These are phyloP conservation scores for Medicago arabica DNA, from an alignment of 306 rosid genomes.

Conservation along the genomic window DNA sequence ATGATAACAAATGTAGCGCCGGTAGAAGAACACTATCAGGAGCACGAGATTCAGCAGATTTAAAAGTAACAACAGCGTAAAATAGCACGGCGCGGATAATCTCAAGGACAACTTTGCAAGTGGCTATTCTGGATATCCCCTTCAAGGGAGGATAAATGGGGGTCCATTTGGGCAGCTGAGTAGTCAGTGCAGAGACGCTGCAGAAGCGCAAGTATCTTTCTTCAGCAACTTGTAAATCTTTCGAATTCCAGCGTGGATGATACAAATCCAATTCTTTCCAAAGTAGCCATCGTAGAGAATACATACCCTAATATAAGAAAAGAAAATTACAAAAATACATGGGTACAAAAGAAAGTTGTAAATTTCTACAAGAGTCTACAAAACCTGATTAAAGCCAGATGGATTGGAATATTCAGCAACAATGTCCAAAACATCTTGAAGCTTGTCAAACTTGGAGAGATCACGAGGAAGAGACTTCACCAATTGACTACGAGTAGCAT, in stretches of 20 bases:
- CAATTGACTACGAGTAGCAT: slow-evolving; percentile 91
- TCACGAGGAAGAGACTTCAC: slow-evolving; percentile 95
- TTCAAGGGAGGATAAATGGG: slow-evolving; percentile 76
- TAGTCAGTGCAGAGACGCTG: slow-evolving; percentile 65
- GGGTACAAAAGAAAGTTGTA: slow-evolving; percentile 22
- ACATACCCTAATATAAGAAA: slow-evolving; percentile 71
- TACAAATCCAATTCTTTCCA: slow-evolving; percentile 95
- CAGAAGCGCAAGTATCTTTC: slow-evolving; percentile 89
- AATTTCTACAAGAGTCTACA: slow-evolving; percentile 1
- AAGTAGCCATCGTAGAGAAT: slow-evolving; percentile 76
- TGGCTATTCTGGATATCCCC: slow-evolving; percentile 81
- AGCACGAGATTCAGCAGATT: slow-evolving; percentile 79
- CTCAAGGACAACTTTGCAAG: slow-evolving; percentile 81
- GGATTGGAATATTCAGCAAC: slow-evolving; percentile 83
- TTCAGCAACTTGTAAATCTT: slow-evolving; percentile 95
- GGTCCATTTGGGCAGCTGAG: slow-evolving; percentile 86
- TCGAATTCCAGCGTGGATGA: slow-evolving; percentile 93
- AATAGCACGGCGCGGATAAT: slow-evolving; percentile 82
- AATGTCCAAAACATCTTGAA: slow-evolving; percentile 72
- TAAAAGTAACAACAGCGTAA: slow-evolving; percentile 77
- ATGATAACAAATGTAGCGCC: slow-evolving; percentile 84
- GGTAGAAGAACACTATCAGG: slow-evolving; percentile 82
- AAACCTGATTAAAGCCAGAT: slow-evolving; percentile 91
- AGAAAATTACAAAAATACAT: slow-evolving; percentile 35
- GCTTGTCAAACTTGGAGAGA: slow-evolving; percentile 78